These are phyloP conservation scores for Filosporella fistucella DNA, from an alignment of 495 filamentous ascomycete species.

Conservation along the genomic window DNA sequence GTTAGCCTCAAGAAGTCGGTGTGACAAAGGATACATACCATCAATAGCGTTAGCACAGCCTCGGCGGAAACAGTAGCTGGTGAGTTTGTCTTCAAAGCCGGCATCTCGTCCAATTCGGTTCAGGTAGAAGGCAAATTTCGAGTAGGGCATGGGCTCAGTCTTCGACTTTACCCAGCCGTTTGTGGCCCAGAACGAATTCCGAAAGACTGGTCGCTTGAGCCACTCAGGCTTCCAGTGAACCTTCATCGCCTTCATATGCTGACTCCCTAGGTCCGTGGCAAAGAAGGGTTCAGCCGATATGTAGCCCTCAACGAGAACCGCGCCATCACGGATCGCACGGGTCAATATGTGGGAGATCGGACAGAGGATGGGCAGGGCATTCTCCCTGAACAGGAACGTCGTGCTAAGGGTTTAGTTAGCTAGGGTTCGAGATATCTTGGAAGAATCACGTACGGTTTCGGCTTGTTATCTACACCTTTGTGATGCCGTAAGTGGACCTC, in stretches of 20 bases:
- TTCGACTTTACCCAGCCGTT: conserved; percentile 17
- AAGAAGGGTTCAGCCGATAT: conserved; percentile 22
- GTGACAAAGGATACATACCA: conserved; percentile 12
- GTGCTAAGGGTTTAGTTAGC: conserved; percentile 17
- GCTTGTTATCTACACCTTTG: conserved; percentile 30
- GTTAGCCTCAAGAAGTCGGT: conserved; percentile 9
- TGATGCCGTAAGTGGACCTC: conserved; percentile 23
- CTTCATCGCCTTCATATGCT: conserved; percentile 13
- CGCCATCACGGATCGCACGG: conserved; percentile 18
- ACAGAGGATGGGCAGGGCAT: conserved; percentile 20
- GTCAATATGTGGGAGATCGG: conserved; percentile 21
- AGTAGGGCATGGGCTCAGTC: conserved; percentile 14
- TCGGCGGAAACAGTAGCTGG: conserved; percentile 21
- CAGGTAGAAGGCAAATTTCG: conserved; percentile 16
- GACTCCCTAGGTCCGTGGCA: conserved; percentile 7
- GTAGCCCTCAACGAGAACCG: conserved; percentile 19
- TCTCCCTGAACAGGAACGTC: conserved; percentile 22
- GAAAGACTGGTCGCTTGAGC: conserved; percentile 21
- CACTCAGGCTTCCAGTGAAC: conserved; percentile 21
- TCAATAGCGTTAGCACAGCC: conserved; percentile 17
- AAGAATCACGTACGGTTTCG: conserved; percentile 26
- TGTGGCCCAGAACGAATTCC: conserved; percentile 3
- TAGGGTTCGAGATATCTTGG: conserved; percentile 1
- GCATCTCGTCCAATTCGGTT: conserved; percentile 14
- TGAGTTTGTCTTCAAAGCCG: conserved; percentile 22